Base-by-base conservation (phyloP, 225 moss, liverwort and hornwort genomes). In the Anthoceros angustus region DNA sequence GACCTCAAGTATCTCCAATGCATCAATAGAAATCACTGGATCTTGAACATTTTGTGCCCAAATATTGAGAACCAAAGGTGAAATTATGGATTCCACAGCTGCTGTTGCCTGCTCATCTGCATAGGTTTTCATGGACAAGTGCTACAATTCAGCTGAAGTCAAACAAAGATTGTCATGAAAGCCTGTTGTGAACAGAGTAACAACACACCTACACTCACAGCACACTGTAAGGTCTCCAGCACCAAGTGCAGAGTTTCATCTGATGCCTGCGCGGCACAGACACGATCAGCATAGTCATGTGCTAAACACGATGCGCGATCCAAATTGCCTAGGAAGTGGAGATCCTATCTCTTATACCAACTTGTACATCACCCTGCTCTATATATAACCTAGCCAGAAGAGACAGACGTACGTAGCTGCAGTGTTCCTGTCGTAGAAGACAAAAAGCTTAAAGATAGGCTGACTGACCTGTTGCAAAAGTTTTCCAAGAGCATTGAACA, bases 171-270 rank as follows among this genome's bases (percentile, higher is more conserved):
- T 39, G 24, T 63, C 63, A 63, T 39, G 23, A 39, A 3, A 23
- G 23, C 12, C 21, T 16, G 50, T 55, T 15, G 21, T 15, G 21
- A 15, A 15, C 21, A 55, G 50, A 4, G 63, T 67, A 67, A 38
- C 43, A 32, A 62, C 68, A 21, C 23, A 92, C 91, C 87, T 84
- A 86, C 86, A 69, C 83, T 84, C 23, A 92, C 84, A 70, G 92
- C 85, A 79, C 83, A 84, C 74, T 82, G 84, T 67, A 92, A 70
- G 25, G 92, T 92, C 63, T 92, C 92, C 63, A 92, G 81, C 40
- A 92, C 88, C 74, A 92, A 80, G 70, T 92, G 92, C 60, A 92
- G 77, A 2, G 92, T 88, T 77, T 92, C 92, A 74, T 92, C 88
- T 42, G 92, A 85, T 42, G 88, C 82, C 91, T 91, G 78, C 77